phyloP scores from a whole-genome alignment of 257 asterid genomes.

The Salvia hispanica region DNA sequence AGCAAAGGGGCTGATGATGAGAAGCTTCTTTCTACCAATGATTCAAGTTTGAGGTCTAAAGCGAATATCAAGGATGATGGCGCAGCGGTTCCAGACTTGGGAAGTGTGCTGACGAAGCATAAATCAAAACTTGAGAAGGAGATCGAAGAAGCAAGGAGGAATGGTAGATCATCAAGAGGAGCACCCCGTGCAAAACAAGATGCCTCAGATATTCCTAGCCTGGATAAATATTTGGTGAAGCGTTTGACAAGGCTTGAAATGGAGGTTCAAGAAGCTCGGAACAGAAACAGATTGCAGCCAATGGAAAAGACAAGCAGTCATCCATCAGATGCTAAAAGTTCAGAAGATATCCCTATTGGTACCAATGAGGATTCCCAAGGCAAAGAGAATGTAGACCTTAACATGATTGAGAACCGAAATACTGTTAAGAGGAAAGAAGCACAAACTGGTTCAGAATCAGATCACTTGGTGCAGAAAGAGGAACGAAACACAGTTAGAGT shows the following conservation, averaged over 20 bases:
- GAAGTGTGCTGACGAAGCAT: constrained; percentile 50
- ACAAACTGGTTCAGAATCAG: constrained; percentile 30
- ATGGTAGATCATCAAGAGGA: constrained; percentile 3
- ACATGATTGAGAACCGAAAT: constrained; percentile 25
- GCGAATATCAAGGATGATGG: constrained; percentile 34
- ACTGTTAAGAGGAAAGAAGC: constrained; percentile 10
- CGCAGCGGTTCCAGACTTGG: constrained; percentile 45
- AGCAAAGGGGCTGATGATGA: constrained; percentile 34
- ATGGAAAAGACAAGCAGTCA: background rate
- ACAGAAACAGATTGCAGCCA: constrained; percentile 32
- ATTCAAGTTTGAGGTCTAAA: constrained; percentile 28
- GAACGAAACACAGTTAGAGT: constrained; percentile 20
- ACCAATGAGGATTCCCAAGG: constrained; percentile 26
- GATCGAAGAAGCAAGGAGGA: constrained; percentile 48
- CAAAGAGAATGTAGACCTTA: constrained; percentile 63
- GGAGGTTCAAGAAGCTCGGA: constrained; percentile 78
- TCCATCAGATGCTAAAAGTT: background rate
- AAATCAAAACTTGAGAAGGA: constrained; percentile 77
- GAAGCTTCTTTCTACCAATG: background rate
- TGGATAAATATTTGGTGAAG: constrained; percentile 73
- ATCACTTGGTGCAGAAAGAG: constrained; percentile 27
- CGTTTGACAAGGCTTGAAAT: constrained; percentile 70
- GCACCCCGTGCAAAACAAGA: constrained; percentile 30
- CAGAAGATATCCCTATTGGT: constrained; percentile 22
- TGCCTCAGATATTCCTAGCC: constrained; percentile 53